These are phyloP conservation scores for Geranium rotundifolium DNA, from an alignment of 345 rosid genomes.

Conservation along the genomic window DNA sequence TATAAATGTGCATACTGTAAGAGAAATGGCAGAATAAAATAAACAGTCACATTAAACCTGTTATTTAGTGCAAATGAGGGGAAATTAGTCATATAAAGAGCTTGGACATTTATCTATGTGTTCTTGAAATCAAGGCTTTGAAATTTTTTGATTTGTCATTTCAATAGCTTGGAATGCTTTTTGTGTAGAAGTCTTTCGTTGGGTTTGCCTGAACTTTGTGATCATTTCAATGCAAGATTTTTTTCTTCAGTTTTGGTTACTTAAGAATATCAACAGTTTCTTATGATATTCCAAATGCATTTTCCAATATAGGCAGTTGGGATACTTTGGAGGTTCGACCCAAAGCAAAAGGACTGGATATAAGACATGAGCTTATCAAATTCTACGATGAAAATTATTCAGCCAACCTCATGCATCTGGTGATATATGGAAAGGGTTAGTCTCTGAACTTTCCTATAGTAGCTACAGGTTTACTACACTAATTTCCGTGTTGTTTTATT, in stretches of 20 bases:
- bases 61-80: too few relatives aligned
- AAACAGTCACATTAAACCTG: too few relatives aligned
- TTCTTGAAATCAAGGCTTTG: too few relatives aligned
- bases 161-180: background rate
- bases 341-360: conserved; percentile 64
- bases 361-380: conserved; percentile 62
- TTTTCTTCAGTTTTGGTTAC: background rate
- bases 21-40: too few relatives aligned
- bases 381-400: conserved; percentile 78
- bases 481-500: background rate
- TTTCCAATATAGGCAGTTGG: conserved; percentile 48
- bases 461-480: background rate
- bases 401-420: conserved; percentile 78
- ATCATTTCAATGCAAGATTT: background rate
- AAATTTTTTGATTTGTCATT: too few relatives aligned
- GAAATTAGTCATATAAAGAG: too few relatives aligned
- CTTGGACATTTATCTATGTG: too few relatives aligned
- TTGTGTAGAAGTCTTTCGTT: too few relatives aligned
- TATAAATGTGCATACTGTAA: too few relatives aligned
- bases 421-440: conserved; percentile 70
- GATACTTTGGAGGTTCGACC: conserved; percentile 68
- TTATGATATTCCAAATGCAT: conserved; percentile 2
- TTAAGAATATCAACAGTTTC: background rate
- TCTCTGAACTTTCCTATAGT: conserved; percentile 2
- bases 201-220: too few relatives aligned